A percentile compares a stretch with the other conserved stretches of the same genome.
Conservation (phyloP, 1,284 basidiomycete species). For the Fomes fomentarius region DNA sequence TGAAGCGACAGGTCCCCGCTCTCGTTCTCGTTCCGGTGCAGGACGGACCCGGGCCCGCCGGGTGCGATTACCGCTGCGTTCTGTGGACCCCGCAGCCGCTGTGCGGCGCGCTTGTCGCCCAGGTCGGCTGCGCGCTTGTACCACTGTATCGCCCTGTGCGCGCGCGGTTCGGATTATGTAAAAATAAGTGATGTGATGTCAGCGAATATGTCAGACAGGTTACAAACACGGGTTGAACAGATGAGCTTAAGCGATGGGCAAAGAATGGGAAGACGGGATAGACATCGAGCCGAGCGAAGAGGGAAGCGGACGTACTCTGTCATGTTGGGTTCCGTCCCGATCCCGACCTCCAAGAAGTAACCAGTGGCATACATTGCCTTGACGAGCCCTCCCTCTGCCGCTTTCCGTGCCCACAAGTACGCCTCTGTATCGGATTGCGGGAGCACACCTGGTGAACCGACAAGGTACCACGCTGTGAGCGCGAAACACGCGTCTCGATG, state of each 20-base stretch:
- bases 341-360: constrained; percentile 95
- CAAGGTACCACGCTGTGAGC: constrained; percentile 98
- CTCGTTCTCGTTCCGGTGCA: constrained; percentile 53
- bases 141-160: constrained; percentile 71
- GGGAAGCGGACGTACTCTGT: constrained; percentile 54
- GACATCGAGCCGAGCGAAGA: neutral
- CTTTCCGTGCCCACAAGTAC: constrained; percentile 92
- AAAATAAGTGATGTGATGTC: neutral
- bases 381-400: constrained; percentile 85
- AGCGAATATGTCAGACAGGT: neutral
- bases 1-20: constrained; percentile 36
- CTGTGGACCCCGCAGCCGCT: constrained; percentile 77
- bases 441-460: constrained; percentile 95
- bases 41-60: constrained; percentile 61
- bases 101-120: constrained; percentile 92
- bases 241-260: neutral
- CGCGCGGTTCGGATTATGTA: neutral
- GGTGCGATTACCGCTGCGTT: constrained; percentile 56
- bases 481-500: constrained; percentile 98
- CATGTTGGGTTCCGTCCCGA: constrained; percentile 74
- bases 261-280: neutral
- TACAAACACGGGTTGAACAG: neutral
- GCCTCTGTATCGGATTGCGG: constrained; percentile 99
- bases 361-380: constrained; percentile 98
- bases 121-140: constrained; percentile 92